These are phyloP conservation scores for Ceratocystiopsis sp. DNA, from an alignment of 2,329 filamentous ascomycete species.

Conservation along the genomic window DNA sequence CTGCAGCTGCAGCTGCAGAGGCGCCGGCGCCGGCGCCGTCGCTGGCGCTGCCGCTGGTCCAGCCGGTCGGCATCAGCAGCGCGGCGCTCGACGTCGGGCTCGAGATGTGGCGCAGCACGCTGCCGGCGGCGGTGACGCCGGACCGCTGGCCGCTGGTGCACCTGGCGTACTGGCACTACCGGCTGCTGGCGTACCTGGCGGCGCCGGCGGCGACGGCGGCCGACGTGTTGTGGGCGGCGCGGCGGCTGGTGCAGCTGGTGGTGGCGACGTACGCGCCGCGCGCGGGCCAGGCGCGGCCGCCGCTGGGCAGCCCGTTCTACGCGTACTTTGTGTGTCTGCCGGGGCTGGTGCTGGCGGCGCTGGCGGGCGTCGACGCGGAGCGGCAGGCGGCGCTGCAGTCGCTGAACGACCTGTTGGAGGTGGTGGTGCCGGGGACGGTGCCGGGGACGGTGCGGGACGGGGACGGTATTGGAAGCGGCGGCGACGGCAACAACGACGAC, in stretches of 20 bases:
- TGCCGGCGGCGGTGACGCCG: conserved; percentile 39
- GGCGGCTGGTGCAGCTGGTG: conserved; percentile 41
- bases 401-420: conserved; percentile 39
- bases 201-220: conserved; percentile 35
- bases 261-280: conserved; percentile 20
- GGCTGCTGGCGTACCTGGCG: conserved; percentile 45
- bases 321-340: conserved; percentile 43
- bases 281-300: conserved; percentile 12
- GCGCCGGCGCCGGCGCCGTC: conserved; percentile 8
- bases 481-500: conserved; percentile 17
- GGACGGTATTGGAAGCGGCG: neutral
- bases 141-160: conserved; percentile 38
- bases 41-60: conserved; percentile 23
- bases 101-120: conserved; percentile 48
- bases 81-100: conserved; percentile 38
- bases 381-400: conserved; percentile 36
- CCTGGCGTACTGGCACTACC: conserved; percentile 53
- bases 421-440: conserved; percentile 26
- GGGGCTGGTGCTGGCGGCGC: conserved; percentile 34
- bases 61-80: conserved; percentile 24
- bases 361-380: conserved; percentile 34
- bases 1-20: neutral
- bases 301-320: conserved; percentile 43
- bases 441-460: conserved; percentile 2
- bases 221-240: conserved; percentile 43